Evolutionary conservation across 495 filamentous ascomycete genomes (phyloP), one percentile per base, ranked within the genome.

Genomic region (Hyaloscypha bicolor): DNA sequence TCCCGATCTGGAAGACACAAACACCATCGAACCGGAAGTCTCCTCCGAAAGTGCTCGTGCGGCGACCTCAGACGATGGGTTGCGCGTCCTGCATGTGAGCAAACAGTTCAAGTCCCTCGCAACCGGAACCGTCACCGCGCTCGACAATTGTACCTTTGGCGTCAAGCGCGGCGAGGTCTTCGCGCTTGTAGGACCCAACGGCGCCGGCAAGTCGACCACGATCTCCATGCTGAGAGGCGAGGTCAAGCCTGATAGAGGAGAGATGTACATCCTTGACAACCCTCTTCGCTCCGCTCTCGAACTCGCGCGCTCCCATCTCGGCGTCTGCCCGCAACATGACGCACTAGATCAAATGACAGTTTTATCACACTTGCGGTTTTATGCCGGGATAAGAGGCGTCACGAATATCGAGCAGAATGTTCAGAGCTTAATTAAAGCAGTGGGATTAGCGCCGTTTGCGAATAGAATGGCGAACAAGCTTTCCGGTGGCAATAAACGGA

Each of bases 191-290:
- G 93, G 93, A 8, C 92, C 93, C 30, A 96, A 96, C 72, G 93
- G 91, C 30, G 93, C 93, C 1, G 93, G 93, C 57, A 96, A 96
- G 72, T 89, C 87, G 6, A 94, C 91, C 6, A 93, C 88, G 12
- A 94, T 96, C 76, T 88, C 84, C 32, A 79, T 95, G 59, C 90
- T 96, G 75, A 85, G 92, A 60, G 93, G 91, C 31, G 92, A 95
- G 67, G 80, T 92, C 60, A 82, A 83, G 29, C 91, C 91, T 0
- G 76, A 77, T 57, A 61, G 68, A 9, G 88, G 89, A 64, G 88
- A 92, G 53, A 85, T 96, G 45, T 80, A 83, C 39, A 87, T 96
- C 62, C 89, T 94, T 72, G 79, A 88, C 67, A 82, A 85, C 39
- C 87, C 86, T 22, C 84, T 95, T 55, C 83, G 83, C 33, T 82